Base-by-base conservation (phyloP, 768 basidiomycete genomes). In the Pisolithus sp. region DNA sequence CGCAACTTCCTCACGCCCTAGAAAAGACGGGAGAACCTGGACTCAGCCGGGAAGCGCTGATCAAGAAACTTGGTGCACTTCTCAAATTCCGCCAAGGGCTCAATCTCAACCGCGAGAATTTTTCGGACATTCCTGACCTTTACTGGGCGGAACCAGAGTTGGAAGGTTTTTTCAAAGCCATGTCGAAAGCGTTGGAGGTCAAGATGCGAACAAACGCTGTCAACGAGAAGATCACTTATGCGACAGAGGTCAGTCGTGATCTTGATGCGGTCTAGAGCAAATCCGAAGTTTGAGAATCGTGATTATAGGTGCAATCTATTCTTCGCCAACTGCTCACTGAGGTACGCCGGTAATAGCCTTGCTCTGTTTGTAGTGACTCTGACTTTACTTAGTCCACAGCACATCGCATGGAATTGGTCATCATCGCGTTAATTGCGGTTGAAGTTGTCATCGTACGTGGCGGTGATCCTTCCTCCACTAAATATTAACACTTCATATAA, bases 61-160 rank as follows among this genome's bases (percentile, higher is more conserved):
- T 97, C 59, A 89, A 88, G 72, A 93, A 95, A 67, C 76, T 97
- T 2, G 95, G 95, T 9, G 83, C 89, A 62, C 75, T 98, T 49
- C 85, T 97, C 79, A 86, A 85, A 60, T 90, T 97, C 66, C 77
- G 95, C 41, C 95, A 97, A 70, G 85, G 89, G 21, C 74, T 96
- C 26, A 97, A 96, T 60, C 79, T 97, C 48, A 92, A 89, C 60
- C 75, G 86, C 42, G 87, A 92, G 63, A 94, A 92, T 60, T 90
- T 93, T 61, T 83, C 83, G 44, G 93, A 94, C 61, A 83, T 85
- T 1, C 91, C 89, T 0, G 89, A 96, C 67, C 86, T 97, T 58
- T 93, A 96, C 65, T 98, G 95, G 94, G 78, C 86, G 17, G 91
- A 96, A 63, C 91, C 93, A 0, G 88, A 85, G 55, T 76, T 97